Evolutionary conservation across 202 grass and related monocot genomes (phyloP).

Genomic region (Brachypodium distachyon): DNA sequence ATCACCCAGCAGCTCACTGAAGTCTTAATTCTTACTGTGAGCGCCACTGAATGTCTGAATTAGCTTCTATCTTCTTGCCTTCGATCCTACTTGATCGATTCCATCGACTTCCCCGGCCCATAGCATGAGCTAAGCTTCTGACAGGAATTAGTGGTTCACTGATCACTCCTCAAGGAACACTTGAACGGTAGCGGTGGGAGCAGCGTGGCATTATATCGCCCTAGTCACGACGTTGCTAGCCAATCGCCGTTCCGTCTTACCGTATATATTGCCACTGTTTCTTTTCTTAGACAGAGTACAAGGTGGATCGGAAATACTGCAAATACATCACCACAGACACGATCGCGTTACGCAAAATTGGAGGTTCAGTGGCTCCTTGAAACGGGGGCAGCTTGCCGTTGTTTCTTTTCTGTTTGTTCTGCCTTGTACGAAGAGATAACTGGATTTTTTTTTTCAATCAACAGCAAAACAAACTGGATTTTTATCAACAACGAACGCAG

Average conservation of each 20-base stretch:
- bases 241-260: not conserved
- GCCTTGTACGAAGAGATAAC: not conserved
- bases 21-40: not conserved
- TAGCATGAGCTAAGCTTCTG: not conserved
- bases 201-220: not conserved
- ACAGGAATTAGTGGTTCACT: not conserved
- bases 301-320: no score
- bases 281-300: not conserved
- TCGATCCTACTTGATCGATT: not conserved
- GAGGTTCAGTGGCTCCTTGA: not conserved
- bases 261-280: not conserved
- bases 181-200: not conserved
- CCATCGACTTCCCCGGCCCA: not conserved
- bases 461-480: no score
- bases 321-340: not conserved
- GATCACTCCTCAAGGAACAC: not conserved
- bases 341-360: not conserved
- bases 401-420: not conserved
- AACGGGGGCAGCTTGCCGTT: not conserved
- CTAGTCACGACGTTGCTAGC: not conserved
- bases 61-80: not conserved
- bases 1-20: not conserved
- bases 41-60: not conserved
- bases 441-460: no score
- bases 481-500: not conserved